Percentiles rank a stretch among this genome's conserved stretches.
These are phyloP conservation scores for Pigoraptor vietnamica DNA, from an alignment of 78 protist genomes.

Conservation along the genomic window DNA sequence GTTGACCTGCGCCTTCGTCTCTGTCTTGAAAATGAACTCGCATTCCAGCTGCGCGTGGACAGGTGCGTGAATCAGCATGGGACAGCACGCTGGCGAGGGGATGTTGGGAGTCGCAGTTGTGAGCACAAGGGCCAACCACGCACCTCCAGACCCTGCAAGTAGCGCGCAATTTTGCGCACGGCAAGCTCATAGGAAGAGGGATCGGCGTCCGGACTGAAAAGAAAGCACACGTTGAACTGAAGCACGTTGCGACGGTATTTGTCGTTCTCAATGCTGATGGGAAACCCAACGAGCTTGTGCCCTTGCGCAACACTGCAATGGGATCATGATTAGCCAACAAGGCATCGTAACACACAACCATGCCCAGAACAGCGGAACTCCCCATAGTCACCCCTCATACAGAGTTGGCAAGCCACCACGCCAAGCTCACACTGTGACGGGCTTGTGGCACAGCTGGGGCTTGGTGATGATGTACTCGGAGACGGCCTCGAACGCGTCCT, in stretches of 20 bases:
- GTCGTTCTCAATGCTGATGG: constrained; percentile 46
- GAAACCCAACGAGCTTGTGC: constrained; percentile 7
- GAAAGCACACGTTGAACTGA: constrained; percentile 51
- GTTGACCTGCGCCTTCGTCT: not conserved
- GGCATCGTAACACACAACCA: not conserved
- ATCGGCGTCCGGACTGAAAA: constrained; percentile 32
- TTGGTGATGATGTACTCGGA: constrained; percentile 63
- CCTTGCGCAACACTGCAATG: not conserved
- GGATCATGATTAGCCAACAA: not conserved
- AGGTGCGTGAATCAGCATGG: not conserved
- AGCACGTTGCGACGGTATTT: constrained; percentile 67
- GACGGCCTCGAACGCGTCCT: constrained; percentile 54
- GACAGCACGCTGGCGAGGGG: not conserved
- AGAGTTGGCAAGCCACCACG: too few species aligned
- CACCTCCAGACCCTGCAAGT: constrained; percentile 5
- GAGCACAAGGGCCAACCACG: too few species aligned
- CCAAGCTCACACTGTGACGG: constrained; percentile 32
- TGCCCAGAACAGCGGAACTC: not conserved
- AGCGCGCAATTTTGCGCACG: constrained; percentile 40
- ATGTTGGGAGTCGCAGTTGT: too few species aligned
- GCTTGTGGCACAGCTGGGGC: constrained; percentile 51
- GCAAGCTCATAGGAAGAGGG: constrained; percentile 35
- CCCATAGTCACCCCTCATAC: not conserved
- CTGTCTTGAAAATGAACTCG: not conserved
- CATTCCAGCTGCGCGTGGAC: not conserved